These are phyloP conservation scores for Trypanosoma avium DNA, from an alignment of 208 protist genomes.

Conservation along the genomic window DNA sequence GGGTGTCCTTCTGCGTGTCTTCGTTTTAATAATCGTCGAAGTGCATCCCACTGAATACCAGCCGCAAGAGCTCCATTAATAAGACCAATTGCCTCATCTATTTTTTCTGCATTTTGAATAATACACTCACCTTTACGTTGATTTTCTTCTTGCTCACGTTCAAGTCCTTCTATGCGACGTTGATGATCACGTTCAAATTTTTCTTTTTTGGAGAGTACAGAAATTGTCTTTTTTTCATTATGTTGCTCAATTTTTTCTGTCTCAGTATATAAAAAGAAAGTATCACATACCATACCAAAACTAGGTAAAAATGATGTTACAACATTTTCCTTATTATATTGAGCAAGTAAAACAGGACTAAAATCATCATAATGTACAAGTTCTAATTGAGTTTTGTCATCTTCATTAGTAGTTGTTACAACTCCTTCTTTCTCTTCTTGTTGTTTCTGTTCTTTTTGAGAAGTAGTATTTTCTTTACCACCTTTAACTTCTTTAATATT, in stretches of 20 bases:
- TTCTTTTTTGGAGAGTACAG: slow-evolving; percentile 87
- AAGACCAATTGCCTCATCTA: slow-evolving; percentile 90
- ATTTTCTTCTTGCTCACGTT: slow-evolving; percentile 57
- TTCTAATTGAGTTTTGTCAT: background rate
- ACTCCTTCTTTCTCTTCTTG: background rate
- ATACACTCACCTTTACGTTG: slow-evolving; percentile 83
- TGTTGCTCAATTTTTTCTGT: slow-evolving; percentile 80
- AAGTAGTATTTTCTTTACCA: background rate
- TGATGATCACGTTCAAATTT: slow-evolving; percentile 89
- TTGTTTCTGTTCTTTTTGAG: background rate
- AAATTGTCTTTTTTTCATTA: slow-evolving; percentile 73
- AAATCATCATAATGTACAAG: slow-evolving; percentile 87
- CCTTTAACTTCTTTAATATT: slow-evolving; percentile 19
- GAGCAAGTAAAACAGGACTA: slow-evolving; percentile 82
- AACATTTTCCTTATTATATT: slow-evolving; percentile 60
- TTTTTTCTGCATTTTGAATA: slow-evolving; percentile 76
- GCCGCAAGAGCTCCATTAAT: slow-evolving; percentile 80
- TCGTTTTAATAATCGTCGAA: slow-evolving; percentile 70
- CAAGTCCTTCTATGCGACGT: slow-evolving; percentile 79
- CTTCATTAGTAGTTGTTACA: background rate
- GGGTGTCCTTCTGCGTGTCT: slow-evolving; percentile 90
- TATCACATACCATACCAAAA: slow-evolving; percentile 93
- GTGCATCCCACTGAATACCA: slow-evolving; percentile 86
- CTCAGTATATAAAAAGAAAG: slow-evolving; percentile 93
- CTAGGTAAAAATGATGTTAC: slow-evolving; percentile 38